Conservation (phyloP, 495 filamentous ascomycete species). For the Haplographium delicatum region DNA sequence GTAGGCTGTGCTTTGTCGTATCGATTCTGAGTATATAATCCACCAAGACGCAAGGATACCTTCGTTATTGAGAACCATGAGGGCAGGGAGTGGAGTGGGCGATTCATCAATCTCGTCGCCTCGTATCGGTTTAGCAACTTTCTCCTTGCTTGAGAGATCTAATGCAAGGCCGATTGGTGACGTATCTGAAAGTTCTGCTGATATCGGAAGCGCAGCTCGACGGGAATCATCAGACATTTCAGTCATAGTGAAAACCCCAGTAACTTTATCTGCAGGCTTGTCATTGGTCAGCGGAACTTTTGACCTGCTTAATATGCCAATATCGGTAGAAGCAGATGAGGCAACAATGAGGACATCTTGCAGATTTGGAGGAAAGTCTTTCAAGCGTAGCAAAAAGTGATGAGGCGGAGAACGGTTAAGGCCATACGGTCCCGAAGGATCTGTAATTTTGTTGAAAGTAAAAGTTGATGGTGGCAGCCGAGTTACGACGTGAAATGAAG, state of each 20-base stretch:
- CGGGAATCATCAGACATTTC: constrained; percentile 70
- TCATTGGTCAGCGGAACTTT: constrained; percentile 57
- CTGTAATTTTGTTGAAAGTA: constrained; percentile 64
- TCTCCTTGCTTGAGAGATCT: constrained; percentile 78
- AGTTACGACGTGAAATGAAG: constrained; percentile 70
- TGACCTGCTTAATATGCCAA: constrained; percentile 72
- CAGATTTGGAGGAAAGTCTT: constrained; percentile 71
- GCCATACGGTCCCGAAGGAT: constrained; percentile 64
- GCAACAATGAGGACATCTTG: constrained; percentile 75
- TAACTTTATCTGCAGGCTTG: constrained; percentile 52
- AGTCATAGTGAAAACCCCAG: constrained; percentile 66
- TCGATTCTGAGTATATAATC: constrained; percentile 82
- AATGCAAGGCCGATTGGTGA: constrained; percentile 74
- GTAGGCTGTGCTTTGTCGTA: constrained; percentile 67
- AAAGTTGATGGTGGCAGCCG: constrained; percentile 52
- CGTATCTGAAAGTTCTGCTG: constrained; percentile 58
- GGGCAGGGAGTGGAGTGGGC: constrained; percentile 73
- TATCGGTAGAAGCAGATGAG: constrained; percentile 71
- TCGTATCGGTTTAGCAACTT: constrained; percentile 69
- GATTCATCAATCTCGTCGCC: constrained; percentile 73
- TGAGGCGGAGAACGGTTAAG: constrained; percentile 62
- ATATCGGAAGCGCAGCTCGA: constrained; percentile 70
- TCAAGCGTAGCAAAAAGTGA: constrained; percentile 68
- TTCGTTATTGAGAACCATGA: constrained; percentile 85
- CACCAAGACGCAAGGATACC: constrained; percentile 85